Percentiles rank a stretch among this genome's conserved stretches.
Evolutionary conservation across 116 monocot genomes (phyloP).

Genomic region (Iris pallida): DNA sequence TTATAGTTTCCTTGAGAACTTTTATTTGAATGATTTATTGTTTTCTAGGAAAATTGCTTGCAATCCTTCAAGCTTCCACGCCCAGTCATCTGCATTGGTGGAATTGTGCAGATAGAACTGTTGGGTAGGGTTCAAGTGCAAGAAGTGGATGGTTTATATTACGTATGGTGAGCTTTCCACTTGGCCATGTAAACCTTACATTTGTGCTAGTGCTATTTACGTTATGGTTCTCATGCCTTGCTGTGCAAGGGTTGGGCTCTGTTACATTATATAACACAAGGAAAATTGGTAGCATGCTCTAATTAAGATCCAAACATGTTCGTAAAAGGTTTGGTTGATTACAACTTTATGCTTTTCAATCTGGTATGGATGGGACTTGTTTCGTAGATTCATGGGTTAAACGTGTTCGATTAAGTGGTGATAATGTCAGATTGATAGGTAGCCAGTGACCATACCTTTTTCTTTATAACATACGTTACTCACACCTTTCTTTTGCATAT

Average conservation of each 20-base stretch:
- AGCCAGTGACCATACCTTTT: too few relatives aligned
- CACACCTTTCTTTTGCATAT: background rate
- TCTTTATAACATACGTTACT: background rate
- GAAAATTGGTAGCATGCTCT: background rate
- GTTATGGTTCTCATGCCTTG: too few relatives aligned
- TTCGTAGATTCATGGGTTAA: background rate
- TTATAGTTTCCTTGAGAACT: too few relatives aligned
- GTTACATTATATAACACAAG: background rate
- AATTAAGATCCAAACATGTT: background rate
- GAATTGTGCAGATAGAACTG: conserved; percentile 68
- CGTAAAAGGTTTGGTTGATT: background rate
- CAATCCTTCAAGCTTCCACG: conserved; percentile 81
- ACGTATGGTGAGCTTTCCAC: conserved; percentile 61
- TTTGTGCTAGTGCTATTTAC: background rate
- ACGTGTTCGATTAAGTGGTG: background rate
- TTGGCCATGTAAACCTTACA: too few relatives aligned
- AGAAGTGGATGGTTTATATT: conserved; percentile 57
- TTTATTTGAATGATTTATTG: background rate
- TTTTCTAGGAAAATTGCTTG: conserved; percentile 53
- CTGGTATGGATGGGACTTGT: background rate
- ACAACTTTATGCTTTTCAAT: background rate
- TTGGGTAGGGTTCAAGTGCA: conserved; percentile 80
- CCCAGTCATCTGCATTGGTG: conserved; percentile 79
- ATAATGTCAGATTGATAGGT: too few relatives aligned
- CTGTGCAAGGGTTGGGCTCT: background rate